Evolutionary conservation across 164 flowering plant species (phyloP), one percentile per base, ranked within the genome.

Genomic region (Santalum album): DNA sequence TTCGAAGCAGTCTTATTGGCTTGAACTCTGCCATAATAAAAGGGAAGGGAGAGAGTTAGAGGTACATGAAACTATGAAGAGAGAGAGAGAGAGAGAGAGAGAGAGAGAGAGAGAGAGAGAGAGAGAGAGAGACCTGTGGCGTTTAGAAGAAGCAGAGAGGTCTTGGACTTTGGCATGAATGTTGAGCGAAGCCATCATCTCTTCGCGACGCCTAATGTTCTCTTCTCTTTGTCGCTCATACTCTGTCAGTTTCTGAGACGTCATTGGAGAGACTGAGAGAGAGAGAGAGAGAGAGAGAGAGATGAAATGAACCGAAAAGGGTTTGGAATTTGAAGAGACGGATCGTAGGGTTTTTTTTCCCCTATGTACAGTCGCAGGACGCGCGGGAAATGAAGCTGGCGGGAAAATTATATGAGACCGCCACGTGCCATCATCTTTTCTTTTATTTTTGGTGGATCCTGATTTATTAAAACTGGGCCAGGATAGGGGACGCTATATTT

Each of bases 221-320:
- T 90, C 90, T 17, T 83, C 81, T 42, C 97, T 71, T 59, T 55
- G 60, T 5, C 82, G 79, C 71, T 90, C 97, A 66, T 90, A 90
- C 38, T 84, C 89, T 5, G 85, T 80, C 38, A 88, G 57, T 23
- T 62, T 64, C 56, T 66, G 12, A 20, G 71, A 1, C 68, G 78
- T 78, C 88, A 82, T 82, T 18, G 35, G 18, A 55, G 48, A 12
- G 42, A 27, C 43, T 19, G 32, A 22, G 24, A 40, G 61, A 52
- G 49, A 20, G 25, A 55, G 52, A 12, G 49, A 27, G 55, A 46
- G 42, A 18, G 32, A 32, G 57, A 49, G 49, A n/a, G 42, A n/a
- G 48, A 51, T 49, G 34, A 50, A n/a, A n/a, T n/a, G n/a, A n/a
- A n/a, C n/a, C n/a, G n/a, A n/a, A n/a, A 39, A 26, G 53, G 12